Evolutionary conservation across 495 filamentous ascomycete species (phyloP), one percentile per base, ranked within the genome.

Genomic region (Trichoderma reesei): DNA sequence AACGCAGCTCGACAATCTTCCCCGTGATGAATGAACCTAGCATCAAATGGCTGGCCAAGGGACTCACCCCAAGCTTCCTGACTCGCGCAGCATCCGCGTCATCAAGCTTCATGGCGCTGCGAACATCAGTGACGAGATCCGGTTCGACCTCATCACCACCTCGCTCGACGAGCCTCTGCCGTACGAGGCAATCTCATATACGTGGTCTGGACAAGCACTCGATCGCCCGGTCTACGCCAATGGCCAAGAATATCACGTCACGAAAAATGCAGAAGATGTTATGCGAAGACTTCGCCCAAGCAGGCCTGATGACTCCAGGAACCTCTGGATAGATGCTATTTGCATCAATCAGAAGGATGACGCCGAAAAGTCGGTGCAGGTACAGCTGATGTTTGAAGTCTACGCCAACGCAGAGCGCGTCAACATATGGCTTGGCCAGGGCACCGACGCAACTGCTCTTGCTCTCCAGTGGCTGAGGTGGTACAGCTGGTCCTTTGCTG

Each of bases 321-420:
- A 54, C 31, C 46, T 60, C 0, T 65, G 38, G 46, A 60, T 65
- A 41, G 66, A 68, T 60, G 63, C 66, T 7, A 63, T 68, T 41
- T 65, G 66, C 41, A 68, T 68, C 14, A 66, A 64, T 37, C 69
- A 70, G 46, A 10, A 63, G 11, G 62, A 69, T 39, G 13, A 62
- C 33, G 9, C 8, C n/a, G 67, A 70, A 46, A 61, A 64, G 31
- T 51, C 44, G n/a, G 14, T 36, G 13, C 65, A 69, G 41, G 65
- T 70, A 20, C 42, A 51, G 14, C 36, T 60, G 13, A 69, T 70
- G 67, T 48, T 59, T 7, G 56, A 60, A 9, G 65, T 70, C 13
- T 70, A 68, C 63, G 16, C 61, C 3, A 37, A 61, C 9, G 67
- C 67, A 11, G 41, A 68, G 38, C 39, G 59, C 20, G 67, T 67